phyloP scores from a whole-genome alignment of 257 asterid genomes.

The Solanum chaucha region DNA sequence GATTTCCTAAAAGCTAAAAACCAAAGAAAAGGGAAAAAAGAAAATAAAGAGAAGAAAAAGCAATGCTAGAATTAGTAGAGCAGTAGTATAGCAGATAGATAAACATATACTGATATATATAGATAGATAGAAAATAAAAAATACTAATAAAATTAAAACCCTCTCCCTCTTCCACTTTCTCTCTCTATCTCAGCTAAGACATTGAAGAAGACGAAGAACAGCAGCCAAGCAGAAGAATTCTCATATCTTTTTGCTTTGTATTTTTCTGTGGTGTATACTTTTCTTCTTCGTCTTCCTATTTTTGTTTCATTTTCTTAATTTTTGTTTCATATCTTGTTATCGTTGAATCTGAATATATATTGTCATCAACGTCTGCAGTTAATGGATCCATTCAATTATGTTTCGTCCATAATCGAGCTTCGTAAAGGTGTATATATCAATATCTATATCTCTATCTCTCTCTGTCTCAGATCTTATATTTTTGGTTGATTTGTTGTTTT shows the following conservation, averaged over 20 bases:
- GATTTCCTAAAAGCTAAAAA: conserved; percentile 1
- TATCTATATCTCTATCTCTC: background rate
- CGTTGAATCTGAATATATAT: conserved; percentile 22
- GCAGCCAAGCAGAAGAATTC: background rate
- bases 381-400: conserved; percentile 47
- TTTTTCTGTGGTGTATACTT: background rate
- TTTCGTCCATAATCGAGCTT: conserved; percentile 34
- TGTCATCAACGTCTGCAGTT: conserved; percentile 6
- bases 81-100: background rate
- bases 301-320: background rate
- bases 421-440: conserved; percentile 37
- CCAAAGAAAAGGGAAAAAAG: background rate
- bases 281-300: background rate
- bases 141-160: background rate
- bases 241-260: conserved; percentile 9
- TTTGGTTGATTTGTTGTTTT: background rate
- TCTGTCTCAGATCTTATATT: conserved; percentile 1
- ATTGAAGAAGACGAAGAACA: background rate
- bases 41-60: background rate
- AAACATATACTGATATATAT: background rate
- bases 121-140: background rate
- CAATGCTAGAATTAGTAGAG: background rate
- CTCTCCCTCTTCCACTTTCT: background rate
- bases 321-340: background rate
- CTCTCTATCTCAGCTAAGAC: conserved; percentile 9